Base-by-base conservation (phyloP, 305 asterid species). In the Fraxinus sp. region DNA sequence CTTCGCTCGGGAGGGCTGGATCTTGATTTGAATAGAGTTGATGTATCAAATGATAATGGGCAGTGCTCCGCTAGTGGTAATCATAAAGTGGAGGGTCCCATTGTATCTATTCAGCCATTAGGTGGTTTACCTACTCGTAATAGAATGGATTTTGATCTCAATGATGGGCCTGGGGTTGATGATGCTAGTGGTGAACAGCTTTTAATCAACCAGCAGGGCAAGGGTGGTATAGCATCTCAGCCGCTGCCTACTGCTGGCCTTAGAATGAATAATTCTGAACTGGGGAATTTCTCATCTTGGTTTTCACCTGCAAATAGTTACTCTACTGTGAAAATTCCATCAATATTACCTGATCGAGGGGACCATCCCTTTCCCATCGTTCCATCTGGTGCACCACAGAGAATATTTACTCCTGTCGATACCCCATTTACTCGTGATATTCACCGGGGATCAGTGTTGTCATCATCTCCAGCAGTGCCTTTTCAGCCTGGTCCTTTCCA, bases 21-120 rank as follows among this genome's bases (percentile, higher is more conserved):
- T 89, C 91, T 94, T 85, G 99, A 96, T 91, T 88, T 96, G 87
- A 96, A 96, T 78, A 89, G 91, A 87, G 89, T 84, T 36, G 98
- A 92, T 81, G 99, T 91, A 74, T 79, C 95, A 75, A 89, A 80
- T 90, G 98, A 93, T 59, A 86, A 79, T 70, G 91, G 87, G 16
- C 87, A 83, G 80, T 89, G 90, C 84, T 89, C 96, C 8, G 82
- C 90, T 57, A 89, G 92, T 87, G 82, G 86, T 77, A 70, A 74
- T 84, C 77, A 55, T 86, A 81, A 85, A 36, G 78, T 84, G 72
- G 93, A 90, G 73, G 75, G 59, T 82, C 85, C 89, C 28, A 11
- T 55, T 41, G 78, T 80, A 78, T 90, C 87, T 46, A 59, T 82
- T 35, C 92, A 87, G 81, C 80, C 91, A 66, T 59, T 83, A n/a